These are phyloP conservation scores for Penicillium tannophilum DNA, from an alignment of 495 filamentous ascomycete species.

Conservation along the genomic window DNA sequence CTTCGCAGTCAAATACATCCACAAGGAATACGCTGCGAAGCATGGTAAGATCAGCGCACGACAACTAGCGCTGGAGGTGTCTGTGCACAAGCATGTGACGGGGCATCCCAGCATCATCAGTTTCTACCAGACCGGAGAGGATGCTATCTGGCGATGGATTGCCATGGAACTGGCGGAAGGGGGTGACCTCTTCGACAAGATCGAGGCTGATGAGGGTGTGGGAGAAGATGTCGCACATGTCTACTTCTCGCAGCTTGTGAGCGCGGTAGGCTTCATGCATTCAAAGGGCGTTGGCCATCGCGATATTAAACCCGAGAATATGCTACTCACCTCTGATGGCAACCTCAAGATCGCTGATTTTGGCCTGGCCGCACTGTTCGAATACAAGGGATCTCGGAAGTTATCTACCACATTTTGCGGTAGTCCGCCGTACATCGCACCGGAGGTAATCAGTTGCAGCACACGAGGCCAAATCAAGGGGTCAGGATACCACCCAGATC, in stretches of 20 bases:
- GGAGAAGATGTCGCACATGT: constrained; percentile 91
- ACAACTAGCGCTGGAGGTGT: constrained; percentile 86
- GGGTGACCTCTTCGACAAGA: constrained; percentile 98
- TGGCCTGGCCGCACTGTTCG: constrained; percentile 90
- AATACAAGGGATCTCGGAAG: constrained; percentile 79
- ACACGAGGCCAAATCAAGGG: constrained; percentile 52
- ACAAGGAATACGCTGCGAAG: constrained; percentile 88
- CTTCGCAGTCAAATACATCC: constrained; percentile 98
- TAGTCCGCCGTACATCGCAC: constrained; percentile 95
- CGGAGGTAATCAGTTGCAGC: constrained; percentile 73
- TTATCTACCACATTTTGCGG: constrained; percentile 87
- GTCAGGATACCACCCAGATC: constrained; percentile 75
- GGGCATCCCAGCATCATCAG: constrained; percentile 92
- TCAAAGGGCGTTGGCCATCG: constrained; percentile 86
- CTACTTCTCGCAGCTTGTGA: constrained; percentile 91
- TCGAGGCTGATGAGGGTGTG: constrained; percentile 93
- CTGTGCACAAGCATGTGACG: constrained; percentile 81
- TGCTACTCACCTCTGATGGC: constrained; percentile 77
- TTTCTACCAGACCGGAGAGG: constrained; percentile 85
- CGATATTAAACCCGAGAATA: constrained; percentile 91
- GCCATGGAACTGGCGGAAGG: constrained; percentile 97
- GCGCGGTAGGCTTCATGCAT: constrained; percentile 92
- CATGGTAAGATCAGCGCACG: constrained; percentile 86
- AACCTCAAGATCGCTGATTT: constrained; percentile 97
- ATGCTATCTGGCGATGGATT: constrained; percentile 93